Evolutionary conservation across 805 yeast genomes (phyloP).

Genomic region (Ogataea kodamae): DNA sequence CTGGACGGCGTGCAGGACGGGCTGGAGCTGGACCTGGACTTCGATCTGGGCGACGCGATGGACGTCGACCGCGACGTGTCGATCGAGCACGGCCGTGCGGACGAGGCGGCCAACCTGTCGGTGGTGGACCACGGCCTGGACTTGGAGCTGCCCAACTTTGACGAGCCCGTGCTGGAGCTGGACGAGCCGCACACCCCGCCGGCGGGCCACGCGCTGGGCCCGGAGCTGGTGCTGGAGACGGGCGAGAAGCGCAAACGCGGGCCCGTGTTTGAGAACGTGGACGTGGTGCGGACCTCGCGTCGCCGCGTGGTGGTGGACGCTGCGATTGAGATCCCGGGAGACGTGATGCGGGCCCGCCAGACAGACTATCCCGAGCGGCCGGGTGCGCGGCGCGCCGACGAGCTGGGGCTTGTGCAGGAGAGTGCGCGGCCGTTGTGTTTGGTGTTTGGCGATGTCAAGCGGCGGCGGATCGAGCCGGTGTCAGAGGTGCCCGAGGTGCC

Average conservation of each 20-base stretch:
- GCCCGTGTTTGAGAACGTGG: conserved; percentile 32
- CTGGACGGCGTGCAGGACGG: conserved; percentile 32
- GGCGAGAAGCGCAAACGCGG: conserved; percentile 23
- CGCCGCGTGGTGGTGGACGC: conserved; percentile 46
- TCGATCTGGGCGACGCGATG: conserved; percentile 29
- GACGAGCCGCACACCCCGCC: conserved; percentile 20
- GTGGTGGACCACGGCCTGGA: conserved; percentile 38
- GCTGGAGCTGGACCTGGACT: conserved; percentile 32
- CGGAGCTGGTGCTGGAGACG: conserved; percentile 2
- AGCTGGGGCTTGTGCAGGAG: conserved; percentile 7
- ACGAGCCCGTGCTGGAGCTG: conserved; percentile 24
- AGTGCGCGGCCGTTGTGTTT: conserved; percentile 11
- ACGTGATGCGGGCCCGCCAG: conserved; percentile 33
- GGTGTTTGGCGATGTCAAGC: conserved; percentile 17
- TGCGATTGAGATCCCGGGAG: conserved; percentile 42
- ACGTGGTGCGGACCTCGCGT: conserved; percentile 47
- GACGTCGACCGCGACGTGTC: conserved; percentile 37
- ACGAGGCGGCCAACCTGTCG: conserved; percentile 24
- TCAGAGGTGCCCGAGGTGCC: too few relatives aligned
- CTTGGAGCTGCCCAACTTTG: conserved; percentile 37
- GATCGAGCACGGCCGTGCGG: conserved; percentile 53
- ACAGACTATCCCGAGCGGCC: conserved; percentile 24
- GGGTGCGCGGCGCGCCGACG: conserved; percentile 1
- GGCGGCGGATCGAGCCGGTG: conserved; percentile 14
- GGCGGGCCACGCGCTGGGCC: conserved; percentile 7